Evolutionary conservation across 73 alveolate genomes (phyloP).

Genomic region (Loxodes magnus): DNA sequence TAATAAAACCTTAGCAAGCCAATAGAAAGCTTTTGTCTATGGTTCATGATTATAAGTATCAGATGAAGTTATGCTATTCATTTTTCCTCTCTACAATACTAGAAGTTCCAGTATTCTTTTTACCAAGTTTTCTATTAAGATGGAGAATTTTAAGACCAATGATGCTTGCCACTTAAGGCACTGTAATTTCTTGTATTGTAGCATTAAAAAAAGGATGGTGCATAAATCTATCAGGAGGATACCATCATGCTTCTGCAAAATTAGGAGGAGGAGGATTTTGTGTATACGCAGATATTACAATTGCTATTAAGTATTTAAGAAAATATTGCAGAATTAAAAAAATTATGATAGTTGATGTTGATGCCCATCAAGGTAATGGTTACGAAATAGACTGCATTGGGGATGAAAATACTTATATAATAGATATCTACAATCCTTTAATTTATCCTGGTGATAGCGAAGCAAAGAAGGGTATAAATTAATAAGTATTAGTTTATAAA

Average conservation of each 20-base stretch:
- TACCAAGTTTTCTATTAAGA: constrained; percentile 63
- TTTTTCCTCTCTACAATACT: constrained; percentile 28
- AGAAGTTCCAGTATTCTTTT: constrained; percentile 60
- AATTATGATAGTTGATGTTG: constrained; percentile 63
- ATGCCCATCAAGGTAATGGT: constrained; percentile 89
- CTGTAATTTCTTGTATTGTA: constrained; percentile 42
- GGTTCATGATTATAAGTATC: constrained; percentile 31
- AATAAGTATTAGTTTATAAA: constrained; percentile 14
- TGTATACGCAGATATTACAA: constrained; percentile 66
- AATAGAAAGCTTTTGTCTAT: constrained; percentile 40
- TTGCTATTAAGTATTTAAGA: constrained; percentile 39
- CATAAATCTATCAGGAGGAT: constrained; percentile 80
- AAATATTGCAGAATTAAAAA: constrained; percentile 22
- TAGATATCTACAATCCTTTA: constrained; percentile 55
- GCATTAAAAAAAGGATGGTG: constrained; percentile 61
- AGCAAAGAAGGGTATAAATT: constrained; percentile 53
- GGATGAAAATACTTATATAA: constrained; percentile 38
- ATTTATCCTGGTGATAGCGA: constrained; percentile 64
- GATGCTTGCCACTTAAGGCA: constrained; percentile 69
- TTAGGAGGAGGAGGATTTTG: constrained; percentile 78
- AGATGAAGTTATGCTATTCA: constrained; percentile 35
- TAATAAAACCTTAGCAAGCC: constrained; percentile 27
- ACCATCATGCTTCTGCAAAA: constrained; percentile 66
- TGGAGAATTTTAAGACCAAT: constrained; percentile 59
- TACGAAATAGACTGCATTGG: constrained; percentile 64